Conservation (phyloP, 805 yeast species). For the Priceomyces fermenticarens region DNA sequence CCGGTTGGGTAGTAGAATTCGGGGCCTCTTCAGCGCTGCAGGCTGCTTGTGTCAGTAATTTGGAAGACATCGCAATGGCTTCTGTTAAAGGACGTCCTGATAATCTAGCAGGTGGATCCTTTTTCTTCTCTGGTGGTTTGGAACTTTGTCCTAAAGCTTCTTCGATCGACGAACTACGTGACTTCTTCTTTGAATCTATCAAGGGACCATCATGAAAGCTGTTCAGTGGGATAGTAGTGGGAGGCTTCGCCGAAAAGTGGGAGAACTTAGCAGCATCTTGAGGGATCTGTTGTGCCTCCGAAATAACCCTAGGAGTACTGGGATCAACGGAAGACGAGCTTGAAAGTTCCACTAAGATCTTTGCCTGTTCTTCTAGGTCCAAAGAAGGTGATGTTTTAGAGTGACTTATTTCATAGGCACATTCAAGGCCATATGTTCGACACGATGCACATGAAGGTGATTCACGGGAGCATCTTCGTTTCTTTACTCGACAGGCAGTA, state of each 20-base stretch:
- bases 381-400: slow-evolving; percentile 2
- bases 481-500: slow-evolving; percentile 7
- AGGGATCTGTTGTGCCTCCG: not conserved
- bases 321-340: not conserved
- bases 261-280: not conserved
- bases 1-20: not conserved
- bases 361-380: slow-evolving; percentile 1
- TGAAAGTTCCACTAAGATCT: not conserved
- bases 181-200: not conserved
- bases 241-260: not conserved
- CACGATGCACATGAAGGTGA: slow-evolving; percentile 7
- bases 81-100: not conserved
- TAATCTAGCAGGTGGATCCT: not conserved
- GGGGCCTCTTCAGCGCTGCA: not conserved
- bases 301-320: slow-evolving; percentile 1
- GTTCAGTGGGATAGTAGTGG: not conserved
- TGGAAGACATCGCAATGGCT: not conserved
- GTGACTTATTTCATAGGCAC: not conserved
- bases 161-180: not conserved
- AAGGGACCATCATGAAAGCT: not conserved
- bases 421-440: not conserved
- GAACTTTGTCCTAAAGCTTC: not conserved
- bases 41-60: not conserved
- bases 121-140: not conserved
- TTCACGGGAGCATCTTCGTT: slow-evolving; percentile 9